These are phyloP conservation scores for Mucor velutinosus DNA, from an alignment of 371 early-diverging fungal species.

Conservation along the genomic window DNA sequence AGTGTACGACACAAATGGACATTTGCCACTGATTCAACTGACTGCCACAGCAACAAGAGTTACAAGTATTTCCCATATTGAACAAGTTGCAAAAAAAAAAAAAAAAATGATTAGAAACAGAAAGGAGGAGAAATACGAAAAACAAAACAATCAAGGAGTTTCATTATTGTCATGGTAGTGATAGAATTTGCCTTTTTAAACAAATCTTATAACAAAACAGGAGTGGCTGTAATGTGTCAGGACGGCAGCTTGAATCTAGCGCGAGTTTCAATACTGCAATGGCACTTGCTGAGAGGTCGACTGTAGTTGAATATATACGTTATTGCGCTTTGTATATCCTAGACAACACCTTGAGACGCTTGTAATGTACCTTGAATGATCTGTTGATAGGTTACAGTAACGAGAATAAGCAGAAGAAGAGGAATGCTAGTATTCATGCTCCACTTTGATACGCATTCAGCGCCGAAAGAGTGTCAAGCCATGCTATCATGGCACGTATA, in stretches of 20 bases:
- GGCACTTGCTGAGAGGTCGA: no score
- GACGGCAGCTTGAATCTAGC: background rate
- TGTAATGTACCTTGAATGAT: no score
- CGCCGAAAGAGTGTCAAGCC: no score
- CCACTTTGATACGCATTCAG: no score
- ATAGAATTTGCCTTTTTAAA: constrained; percentile 3
- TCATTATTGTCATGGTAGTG: constrained; percentile 1
- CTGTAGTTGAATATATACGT: no score
- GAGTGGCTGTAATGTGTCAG: background rate
- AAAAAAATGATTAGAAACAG: constrained; percentile 1
- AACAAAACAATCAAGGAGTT: constrained; percentile 13
- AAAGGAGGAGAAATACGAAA: constrained; percentile 1
- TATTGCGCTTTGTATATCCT: no score
- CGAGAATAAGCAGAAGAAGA: no score
- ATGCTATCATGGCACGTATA: no score
- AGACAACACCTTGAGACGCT: no score
- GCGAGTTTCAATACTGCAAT: no score
- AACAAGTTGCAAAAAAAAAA: background rate
- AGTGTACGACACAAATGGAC: background rate
- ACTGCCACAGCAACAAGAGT: constrained; percentile 49
- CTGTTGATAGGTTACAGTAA: no score
- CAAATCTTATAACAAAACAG: background rate
- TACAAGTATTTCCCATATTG: constrained; percentile 32
- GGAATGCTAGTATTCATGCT: no score
- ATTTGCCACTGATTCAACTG: background rate